Percentiles rank a stretch among this genome's conserved stretches.
Conservation (phyloP, 2,329 filamentous ascomycete species). For the Aurifilum marmelostoma region DNA sequence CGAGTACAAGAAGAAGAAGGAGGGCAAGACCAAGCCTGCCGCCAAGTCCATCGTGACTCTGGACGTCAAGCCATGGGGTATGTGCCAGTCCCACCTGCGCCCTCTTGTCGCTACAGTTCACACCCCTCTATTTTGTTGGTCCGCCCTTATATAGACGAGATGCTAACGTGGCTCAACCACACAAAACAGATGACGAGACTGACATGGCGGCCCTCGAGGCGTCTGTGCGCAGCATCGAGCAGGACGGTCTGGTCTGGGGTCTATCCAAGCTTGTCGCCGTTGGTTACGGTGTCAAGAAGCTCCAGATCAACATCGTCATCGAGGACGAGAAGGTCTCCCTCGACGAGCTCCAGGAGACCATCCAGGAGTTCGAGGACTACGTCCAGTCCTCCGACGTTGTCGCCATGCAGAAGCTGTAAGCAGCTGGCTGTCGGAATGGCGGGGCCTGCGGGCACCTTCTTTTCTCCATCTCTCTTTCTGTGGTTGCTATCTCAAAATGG, state of each 20-base stretch:
- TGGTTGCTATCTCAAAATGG: not conserved
- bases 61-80: slow-evolving; percentile 99
- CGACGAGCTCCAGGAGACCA: slow-evolving; percentile 84
- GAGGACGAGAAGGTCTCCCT: slow-evolving; percentile 96
- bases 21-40: slow-evolving; percentile 83
- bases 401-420: slow-evolving; percentile 92
- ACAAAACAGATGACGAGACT: slow-evolving; percentile 79
- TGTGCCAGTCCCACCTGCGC: slow-evolving; percentile 40
- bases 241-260: slow-evolving; percentile 97
- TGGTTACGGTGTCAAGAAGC: slow-evolving; percentile 98
- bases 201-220: slow-evolving; percentile 82
- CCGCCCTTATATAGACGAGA: too few relatives aligned
- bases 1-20: slow-evolving; percentile 98
- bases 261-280: slow-evolving; percentile 85
- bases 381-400: slow-evolving; percentile 92
- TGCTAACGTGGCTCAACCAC: slow-evolving; percentile 18
- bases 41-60: slow-evolving; percentile 97
- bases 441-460: not conserved
- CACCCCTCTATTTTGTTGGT: too few relatives aligned
- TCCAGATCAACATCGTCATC: slow-evolving; percentile 96
- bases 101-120: too few relatives aligned
- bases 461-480: not conserved
- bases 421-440: slow-evolving; percentile 15
- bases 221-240: slow-evolving; percentile 79
- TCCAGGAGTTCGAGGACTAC: slow-evolving; percentile 84